A percentile compares a stretch with the other conserved stretches of the same genome.
Conservation (phyloP, 225 moss, liverwort and hornwort genomes). For the Anthoceros angustus region DNA sequence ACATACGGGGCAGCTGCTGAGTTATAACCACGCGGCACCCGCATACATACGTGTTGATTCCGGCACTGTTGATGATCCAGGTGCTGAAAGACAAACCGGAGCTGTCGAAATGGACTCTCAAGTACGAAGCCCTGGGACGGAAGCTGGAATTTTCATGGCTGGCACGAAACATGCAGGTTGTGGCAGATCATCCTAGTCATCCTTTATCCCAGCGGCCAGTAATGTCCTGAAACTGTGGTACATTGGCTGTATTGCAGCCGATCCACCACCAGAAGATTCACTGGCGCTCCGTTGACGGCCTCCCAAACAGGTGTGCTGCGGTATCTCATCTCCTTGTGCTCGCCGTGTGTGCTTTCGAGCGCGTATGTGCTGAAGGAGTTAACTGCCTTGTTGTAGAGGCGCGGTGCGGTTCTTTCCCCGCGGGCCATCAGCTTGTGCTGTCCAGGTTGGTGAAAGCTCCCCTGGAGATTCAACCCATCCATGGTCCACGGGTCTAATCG, state of each 20-base stretch:
- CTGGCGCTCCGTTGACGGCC: slow-evolving; percentile 96
- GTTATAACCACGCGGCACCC: background rate
- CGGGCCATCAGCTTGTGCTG: slow-evolving; percentile 50
- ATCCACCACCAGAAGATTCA: slow-evolving; percentile 82
- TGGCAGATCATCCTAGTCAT: background rate
- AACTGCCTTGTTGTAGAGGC: slow-evolving; percentile 36
- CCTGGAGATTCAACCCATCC: background rate
- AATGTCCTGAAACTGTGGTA: background rate
- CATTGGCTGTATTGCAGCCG: slow-evolving; percentile 33
- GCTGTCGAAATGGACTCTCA: slow-evolving; percentile 84
- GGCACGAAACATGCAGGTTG: slow-evolving; percentile 76
- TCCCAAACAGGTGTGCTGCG: slow-evolving; percentile 49
- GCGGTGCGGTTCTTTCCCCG: slow-evolving; percentile 88
- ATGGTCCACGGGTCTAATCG: background rate
- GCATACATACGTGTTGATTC: slow-evolving; percentile 7
- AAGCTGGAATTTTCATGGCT: slow-evolving; percentile 90
- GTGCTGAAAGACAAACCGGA: slow-evolving; percentile 57
- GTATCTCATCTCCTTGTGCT: slow-evolving; percentile 4
- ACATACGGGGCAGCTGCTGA: background rate
- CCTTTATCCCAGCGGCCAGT: background rate
- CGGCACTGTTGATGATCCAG: slow-evolving; percentile 21
- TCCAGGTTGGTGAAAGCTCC: slow-evolving; percentile 34
- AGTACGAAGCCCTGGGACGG: slow-evolving; percentile 72
- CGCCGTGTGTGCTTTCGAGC: background rate
- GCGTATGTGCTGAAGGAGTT: slow-evolving; percentile 1